These are phyloP conservation scores for Penicillium sp. DNA, from an alignment of 2,329 filamentous ascomycete species.

Conservation along the genomic window DNA sequence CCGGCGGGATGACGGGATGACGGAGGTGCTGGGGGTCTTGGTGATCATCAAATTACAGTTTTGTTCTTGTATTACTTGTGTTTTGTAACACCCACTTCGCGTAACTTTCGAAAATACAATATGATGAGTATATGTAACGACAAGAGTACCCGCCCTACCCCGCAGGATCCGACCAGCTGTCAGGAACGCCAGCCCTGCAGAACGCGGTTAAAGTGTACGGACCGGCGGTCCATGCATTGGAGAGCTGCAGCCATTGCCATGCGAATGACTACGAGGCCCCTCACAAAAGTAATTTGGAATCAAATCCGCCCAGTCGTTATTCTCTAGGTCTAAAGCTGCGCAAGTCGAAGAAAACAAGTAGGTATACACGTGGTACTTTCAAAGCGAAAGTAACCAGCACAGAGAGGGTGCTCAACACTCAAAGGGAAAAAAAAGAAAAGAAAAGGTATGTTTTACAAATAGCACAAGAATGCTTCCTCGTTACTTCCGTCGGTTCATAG, in stretches of 20 bases:
- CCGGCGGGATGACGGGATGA: constrained; percentile 15
- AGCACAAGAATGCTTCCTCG: constrained; percentile 10
- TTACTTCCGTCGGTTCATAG: constrained; percentile 82
- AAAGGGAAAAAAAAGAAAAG: constrained; percentile 16
- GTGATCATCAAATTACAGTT: constrained; percentile 1
- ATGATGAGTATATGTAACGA: neutral
- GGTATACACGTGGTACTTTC: constrained; percentile 23
- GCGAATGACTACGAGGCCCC: neutral
- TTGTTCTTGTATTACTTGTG: neutral
- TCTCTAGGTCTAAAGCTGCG: constrained; percentile 4
- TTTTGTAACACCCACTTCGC: neutral
- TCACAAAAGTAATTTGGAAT: neutral
- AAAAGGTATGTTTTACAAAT: constrained; percentile 25
- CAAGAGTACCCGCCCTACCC: constrained; percentile 9
- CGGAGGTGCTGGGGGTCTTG: too few relatives aligned
- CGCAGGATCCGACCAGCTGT: constrained; percentile 28
- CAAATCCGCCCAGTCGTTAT: neutral
- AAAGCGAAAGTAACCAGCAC: constrained; percentile 12
- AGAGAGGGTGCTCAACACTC: constrained; percentile 10
- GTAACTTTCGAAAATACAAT: neutral
- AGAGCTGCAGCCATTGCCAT: neutral
- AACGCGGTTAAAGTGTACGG: neutral
- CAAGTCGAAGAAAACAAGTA: constrained; percentile 15
- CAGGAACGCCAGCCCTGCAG: constrained; percentile 18
- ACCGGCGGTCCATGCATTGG: neutral